Base-by-base conservation (phyloP, 2,329 filamentous ascomycete genomes). In the Neodidymelliopsis sp. region DNA sequence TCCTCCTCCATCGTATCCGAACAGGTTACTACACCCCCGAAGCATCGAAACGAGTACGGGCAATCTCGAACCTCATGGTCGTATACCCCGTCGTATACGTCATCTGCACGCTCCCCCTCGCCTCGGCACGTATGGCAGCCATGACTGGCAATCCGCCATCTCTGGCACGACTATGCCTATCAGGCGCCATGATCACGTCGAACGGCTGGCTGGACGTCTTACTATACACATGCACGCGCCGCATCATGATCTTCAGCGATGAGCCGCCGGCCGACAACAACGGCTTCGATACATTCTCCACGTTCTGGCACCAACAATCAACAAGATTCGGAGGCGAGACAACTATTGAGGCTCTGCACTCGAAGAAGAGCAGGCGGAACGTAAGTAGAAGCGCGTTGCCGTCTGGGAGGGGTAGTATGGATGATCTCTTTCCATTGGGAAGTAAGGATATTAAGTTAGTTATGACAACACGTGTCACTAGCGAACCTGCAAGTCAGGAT, bases 41-140 rank as follows among this genome's bases (percentile, higher is more conserved):
- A 6, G 65, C 71, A 37, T 69, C 69, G 19, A 57, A 66, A 22
- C 69, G 71, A 20, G 74, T 73, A 15, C 64, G 68, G 33, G 61
- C 70, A 19, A 76, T 79, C 31, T 72, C 78, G 5, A 75, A 82
- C 7, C 84, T 88, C 54, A 83, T 83, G 80, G 74, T 88, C 22
- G 76, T 87, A 6, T 90, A 90, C 52, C 87, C 87, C 0, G 63
- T 86, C 56, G 85, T 89, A 54, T 89, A 89, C 65, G 78, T 88
- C 6, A 59, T 87, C n/a, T 87, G 86, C 63, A 89, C 86, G 0
- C 77, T 85, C 0, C 87, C 87, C 0, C 75, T 90, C 0, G 85
- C 85, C 4, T 77, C 82, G 0, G 84, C 85, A 11, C 81, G 86
- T 50, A 84, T 89, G 62, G 80, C 81, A 12, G 79, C 79, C 15